A percentile compares a stretch with the other conserved stretches of the same genome.
phyloP scores from a whole-genome alignment of 2,329 filamentous ascomycete species.

The Xylaria sp. region DNA sequence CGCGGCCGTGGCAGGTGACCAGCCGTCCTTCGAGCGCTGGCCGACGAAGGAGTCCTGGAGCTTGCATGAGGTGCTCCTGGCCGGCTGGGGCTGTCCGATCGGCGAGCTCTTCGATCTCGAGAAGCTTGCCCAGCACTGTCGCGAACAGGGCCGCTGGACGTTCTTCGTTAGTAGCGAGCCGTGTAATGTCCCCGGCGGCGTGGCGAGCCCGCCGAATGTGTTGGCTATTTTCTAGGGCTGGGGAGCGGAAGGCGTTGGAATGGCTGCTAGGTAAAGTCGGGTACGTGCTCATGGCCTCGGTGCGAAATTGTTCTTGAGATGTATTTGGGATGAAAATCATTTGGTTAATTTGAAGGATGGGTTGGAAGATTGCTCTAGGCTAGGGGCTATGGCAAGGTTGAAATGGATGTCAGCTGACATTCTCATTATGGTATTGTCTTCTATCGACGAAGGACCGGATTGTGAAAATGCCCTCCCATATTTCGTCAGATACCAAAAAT shows the following conservation, averaged over 20 bases:
- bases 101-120: constrained; percentile 64
- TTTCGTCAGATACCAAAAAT: neutral
- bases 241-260: neutral
- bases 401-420: neutral
- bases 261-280: neutral
- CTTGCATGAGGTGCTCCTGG: constrained; percentile 60
- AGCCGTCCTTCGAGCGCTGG: constrained; percentile 56
- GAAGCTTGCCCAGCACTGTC: constrained; percentile 55
- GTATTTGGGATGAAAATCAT: neutral
- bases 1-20: constrained; percentile 57
- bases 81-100: constrained; percentile 62
- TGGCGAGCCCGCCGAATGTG: constrained; percentile 54
- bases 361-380: neutral
- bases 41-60: constrained; percentile 44
- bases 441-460: neutral
- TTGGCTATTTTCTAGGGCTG: constrained; percentile 52
- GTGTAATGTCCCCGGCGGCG: constrained; percentile 56
- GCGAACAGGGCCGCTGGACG: constrained; percentile 52
- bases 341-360: neutral
- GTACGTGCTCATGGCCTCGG: neutral
- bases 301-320: neutral
- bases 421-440: neutral
- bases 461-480: neutral
- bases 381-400: neutral
- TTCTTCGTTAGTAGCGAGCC: constrained; percentile 62